Evolutionary conservation across 495 filamentous ascomycete genomes (phyloP).

Genomic region (Tuber brumale): DNA sequence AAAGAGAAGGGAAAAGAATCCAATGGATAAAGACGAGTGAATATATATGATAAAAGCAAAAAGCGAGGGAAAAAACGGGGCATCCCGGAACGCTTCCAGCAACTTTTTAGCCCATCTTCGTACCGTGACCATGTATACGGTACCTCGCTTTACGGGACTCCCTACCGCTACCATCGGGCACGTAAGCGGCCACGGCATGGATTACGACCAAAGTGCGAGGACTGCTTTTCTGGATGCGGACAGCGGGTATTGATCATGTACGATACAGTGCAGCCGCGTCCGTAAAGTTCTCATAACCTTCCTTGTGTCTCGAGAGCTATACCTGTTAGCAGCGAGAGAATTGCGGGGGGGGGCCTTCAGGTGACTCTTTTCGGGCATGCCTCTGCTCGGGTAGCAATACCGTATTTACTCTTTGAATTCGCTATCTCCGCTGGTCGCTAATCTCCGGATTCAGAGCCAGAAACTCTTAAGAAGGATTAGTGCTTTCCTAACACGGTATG

Average conservation of each 20-base stretch:
- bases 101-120: background rate
- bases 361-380: no score
- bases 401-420: no score
- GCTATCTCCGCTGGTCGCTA: no score
- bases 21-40: slow-evolving; percentile 6
- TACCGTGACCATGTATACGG: background rate
- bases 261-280: no score
- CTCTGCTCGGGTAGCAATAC: no score
- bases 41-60: background rate
- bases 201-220: background rate
- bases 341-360: no score
- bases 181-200: background rate
- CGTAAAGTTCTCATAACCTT: no score
- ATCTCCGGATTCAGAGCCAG: no score
- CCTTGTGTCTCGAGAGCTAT: no score
- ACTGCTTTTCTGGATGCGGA: background rate
- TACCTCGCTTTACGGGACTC: background rate
- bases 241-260: background rate
- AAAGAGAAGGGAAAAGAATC: slow-evolving; percentile 7
- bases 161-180: background rate
- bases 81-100: background rate
- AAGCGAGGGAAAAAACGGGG: slow-evolving; percentile 5
- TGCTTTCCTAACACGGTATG: no score
- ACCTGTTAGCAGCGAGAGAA: no score
- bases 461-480: no score